These are phyloP conservation scores for Leccinum pellstonianum DNA, from an alignment of 768 basidiomycete genomes.

Conservation along the genomic window DNA sequence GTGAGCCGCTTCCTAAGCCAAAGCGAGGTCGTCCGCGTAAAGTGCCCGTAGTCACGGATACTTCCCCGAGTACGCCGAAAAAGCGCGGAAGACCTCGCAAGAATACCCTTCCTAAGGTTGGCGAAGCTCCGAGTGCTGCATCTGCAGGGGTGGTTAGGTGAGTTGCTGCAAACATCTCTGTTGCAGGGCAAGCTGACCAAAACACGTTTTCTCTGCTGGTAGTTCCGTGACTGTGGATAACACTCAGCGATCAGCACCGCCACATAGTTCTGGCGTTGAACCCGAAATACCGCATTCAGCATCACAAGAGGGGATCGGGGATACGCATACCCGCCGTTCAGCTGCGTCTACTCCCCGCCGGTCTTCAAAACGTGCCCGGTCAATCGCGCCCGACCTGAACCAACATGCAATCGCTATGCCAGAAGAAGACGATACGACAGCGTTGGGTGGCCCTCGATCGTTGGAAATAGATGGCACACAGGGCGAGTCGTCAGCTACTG, in stretches of 20 bases:
- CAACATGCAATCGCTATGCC: neutral
- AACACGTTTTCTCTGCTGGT: neutral
- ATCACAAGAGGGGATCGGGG: constrained; percentile 1
- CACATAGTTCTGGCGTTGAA: constrained; percentile 1
- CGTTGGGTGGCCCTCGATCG: neutral
- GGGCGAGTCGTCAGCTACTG: neutral
- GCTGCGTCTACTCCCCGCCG: neutral
- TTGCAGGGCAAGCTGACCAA: constrained; percentile 2
- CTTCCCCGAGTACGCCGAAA: constrained; percentile 26
- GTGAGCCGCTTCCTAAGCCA: constrained; percentile 21
- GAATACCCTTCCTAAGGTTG: constrained; percentile 8
- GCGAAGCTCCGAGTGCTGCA: neutral
- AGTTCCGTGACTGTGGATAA: neutral
- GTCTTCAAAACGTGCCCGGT: constrained; percentile 7
- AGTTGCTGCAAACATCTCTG: neutral
- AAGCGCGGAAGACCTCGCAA: constrained; percentile 38
- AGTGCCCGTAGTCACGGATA: constrained; percentile 13
- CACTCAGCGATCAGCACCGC: neutral
- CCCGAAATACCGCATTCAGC: neutral
- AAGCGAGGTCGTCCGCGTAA: constrained; percentile 64
- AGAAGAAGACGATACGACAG: neutral
- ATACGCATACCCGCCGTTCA: neutral
- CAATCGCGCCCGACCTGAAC: neutral
- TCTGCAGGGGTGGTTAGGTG: neutral
- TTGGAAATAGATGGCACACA: neutral